Base-by-base conservation (phyloP, 495 filamentous ascomycete genomes). In the Penicillium odoratum region DNA sequence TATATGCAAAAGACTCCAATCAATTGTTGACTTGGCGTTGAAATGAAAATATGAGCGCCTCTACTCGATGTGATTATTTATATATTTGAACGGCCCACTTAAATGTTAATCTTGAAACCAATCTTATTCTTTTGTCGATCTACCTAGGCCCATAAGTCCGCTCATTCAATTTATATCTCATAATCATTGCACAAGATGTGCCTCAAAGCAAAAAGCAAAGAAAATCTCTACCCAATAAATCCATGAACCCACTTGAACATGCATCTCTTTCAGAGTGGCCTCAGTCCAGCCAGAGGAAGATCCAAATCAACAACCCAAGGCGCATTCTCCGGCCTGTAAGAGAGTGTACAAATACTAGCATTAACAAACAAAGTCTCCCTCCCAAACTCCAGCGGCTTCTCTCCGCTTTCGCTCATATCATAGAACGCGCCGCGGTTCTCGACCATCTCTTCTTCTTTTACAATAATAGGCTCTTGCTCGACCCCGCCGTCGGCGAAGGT, bases 321-420 rank as follows among this genome's bases (percentile, higher is more conserved):
- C 47, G 78, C 79, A 69, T 89, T 81, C 15, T 64, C 43, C 13
- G 81, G 73, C 16, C 63, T 56, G 69, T 85, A 87, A 11, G 53
- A 47, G 15, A 81, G 62, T 26, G 73, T 77, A 64, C 83, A 77
- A 29, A 90, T 81, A 55, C 83, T 81, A 3, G 88, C 89, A 76
- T 92, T 92, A 6, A 91, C 81, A 68, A 91, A 87, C 4, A 92
- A 56, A 7, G 89, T 91, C 59, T 89, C 79, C 55, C 77, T 58
- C 0, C 84, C 83, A 47, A 68, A 66, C 45, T 62, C 54, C 54
- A 88, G 57, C 13, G 74, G 71, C 45, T 42, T 63, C 4, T 42
- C 48, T 34, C 62, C 48, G 40, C 62, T 66, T 29, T 30, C 61
- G 33, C 65, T 77, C 31, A 83, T 59, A 73, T 83, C 72, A 48